A percentile compares a stretch with the other conserved stretches of the same genome.
Evolutionary conservation across 768 basidiomycete genomes (phyloP).

Genomic region (Flagelloscypha sp.): DNA sequence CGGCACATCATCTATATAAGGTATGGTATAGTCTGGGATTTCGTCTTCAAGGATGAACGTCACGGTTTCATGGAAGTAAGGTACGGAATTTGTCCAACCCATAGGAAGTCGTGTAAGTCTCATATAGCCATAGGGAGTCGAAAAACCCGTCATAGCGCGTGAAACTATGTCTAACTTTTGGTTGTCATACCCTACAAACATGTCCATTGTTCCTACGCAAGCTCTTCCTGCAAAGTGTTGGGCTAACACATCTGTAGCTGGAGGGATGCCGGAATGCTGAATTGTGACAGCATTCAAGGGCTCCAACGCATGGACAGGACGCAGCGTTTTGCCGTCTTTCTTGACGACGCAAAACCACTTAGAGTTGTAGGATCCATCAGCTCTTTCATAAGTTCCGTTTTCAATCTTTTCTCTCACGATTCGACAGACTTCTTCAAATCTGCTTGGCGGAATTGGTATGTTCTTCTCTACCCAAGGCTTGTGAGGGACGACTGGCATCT

Average conservation of each 20-base stretch:
- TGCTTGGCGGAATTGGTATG: conserved; percentile 13
- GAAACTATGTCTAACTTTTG: conserved; percentile 14
- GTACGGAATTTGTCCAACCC: conserved; percentile 23
- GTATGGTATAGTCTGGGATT: conserved; percentile 17
- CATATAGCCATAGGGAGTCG: conserved; percentile 14
- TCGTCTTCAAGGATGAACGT: conserved; percentile 17
- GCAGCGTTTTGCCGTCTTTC: conserved; percentile 16
- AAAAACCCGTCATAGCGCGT: conserved; percentile 21
- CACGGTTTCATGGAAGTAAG: conserved; percentile 23
- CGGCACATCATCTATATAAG: conserved; percentile 21
- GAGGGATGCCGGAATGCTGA: conserved; percentile 14
- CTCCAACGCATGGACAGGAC: conserved; percentile 19
- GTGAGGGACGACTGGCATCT: conserved; percentile 18
- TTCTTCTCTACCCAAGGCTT: conserved; percentile 15
- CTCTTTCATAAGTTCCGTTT: conserved; percentile 9
- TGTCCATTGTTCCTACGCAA: conserved; percentile 13
- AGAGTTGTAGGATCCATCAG: conserved; percentile 17
- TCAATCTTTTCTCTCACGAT: conserved; percentile 12
- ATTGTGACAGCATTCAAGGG: conserved; percentile 19
- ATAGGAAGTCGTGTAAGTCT: conserved; percentile 17
- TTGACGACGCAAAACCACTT: conserved; percentile 25
- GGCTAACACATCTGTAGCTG: conserved; percentile 10
- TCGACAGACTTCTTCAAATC: conserved; percentile 9
- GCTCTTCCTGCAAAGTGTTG: conserved; percentile 9
- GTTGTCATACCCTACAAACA: conserved; percentile 20